Evolutionary conservation across 1,284 basidiomycete genomes (phyloP).

Genomic region (Pisolithus thermaeus): DNA sequence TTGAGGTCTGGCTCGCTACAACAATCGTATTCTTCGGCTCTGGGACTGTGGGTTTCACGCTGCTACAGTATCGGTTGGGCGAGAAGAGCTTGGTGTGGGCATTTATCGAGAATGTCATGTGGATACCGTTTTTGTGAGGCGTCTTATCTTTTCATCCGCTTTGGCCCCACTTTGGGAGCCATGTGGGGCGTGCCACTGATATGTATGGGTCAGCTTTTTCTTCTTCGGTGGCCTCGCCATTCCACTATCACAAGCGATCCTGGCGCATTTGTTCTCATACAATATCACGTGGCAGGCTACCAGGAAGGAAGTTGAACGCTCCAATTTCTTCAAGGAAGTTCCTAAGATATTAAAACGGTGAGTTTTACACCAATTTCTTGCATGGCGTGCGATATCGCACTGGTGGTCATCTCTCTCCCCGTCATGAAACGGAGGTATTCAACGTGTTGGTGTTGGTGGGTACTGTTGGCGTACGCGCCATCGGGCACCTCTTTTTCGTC

Average conservation of each 20-base stretch:
- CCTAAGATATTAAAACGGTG: slow-evolving; percentile 73
- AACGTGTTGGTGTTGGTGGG: not conserved
- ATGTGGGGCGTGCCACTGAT: slow-evolving; percentile 2
- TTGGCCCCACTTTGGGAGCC: not conserved
- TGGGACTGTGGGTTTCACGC: slow-evolving; percentile 66
- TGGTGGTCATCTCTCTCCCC: not conserved
- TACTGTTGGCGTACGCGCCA: not conserved
- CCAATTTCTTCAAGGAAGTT: slow-evolving; percentile 85
- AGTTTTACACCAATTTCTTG: slow-evolving; percentile 41
- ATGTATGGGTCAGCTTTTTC: slow-evolving; percentile 53
- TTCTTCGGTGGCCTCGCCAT: slow-evolving; percentile 79
- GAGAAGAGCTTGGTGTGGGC: slow-evolving; percentile 48
- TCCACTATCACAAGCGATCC: slow-evolving; percentile 66
- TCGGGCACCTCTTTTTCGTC: not conserved
- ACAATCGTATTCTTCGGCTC: slow-evolving; percentile 70
- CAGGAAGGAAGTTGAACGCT: slow-evolving; percentile 74
- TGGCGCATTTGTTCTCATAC: slow-evolving; percentile 80
- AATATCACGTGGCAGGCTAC: slow-evolving; percentile 81
- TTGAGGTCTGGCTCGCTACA: slow-evolving; percentile 75
- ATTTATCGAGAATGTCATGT: slow-evolving; percentile 62
- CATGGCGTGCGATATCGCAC: not conserved
- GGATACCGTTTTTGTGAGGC: slow-evolving; percentile 76
- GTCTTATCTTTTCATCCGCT: not conserved
- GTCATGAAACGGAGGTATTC: not conserved
- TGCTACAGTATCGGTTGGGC: slow-evolving; percentile 75